These are phyloP conservation scores for Trichocomaceae sp. DNA, from an alignment of 2,329 filamentous ascomycete species.

Conservation along the genomic window DNA sequence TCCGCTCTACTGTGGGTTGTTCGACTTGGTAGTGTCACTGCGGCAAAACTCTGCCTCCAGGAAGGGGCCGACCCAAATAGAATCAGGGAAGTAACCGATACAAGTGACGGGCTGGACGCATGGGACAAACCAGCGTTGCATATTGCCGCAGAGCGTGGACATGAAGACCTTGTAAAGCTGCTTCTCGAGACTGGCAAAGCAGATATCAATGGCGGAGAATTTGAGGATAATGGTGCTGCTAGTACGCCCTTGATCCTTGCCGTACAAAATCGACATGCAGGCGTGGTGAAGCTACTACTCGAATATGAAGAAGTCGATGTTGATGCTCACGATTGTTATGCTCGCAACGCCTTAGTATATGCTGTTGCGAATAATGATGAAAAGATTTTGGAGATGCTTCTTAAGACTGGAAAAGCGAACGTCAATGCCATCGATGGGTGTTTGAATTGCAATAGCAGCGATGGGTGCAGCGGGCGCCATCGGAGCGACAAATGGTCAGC, in stretches of 20 bases:
- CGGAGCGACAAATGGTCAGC: no score
- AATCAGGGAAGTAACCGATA: not conserved
- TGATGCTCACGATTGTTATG: slow-evolving; percentile 6
- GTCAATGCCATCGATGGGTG: not conserved
- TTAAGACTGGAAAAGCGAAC: not conserved
- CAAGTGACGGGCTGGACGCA: no score
- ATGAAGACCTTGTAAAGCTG: not conserved
- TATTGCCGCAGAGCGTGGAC: not conserved
- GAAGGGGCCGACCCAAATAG: not conserved
- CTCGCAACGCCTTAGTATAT: slow-evolving; percentile 12
- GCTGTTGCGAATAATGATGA: slow-evolving; percentile 14
- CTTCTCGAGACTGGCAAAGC: slow-evolving; percentile 1
- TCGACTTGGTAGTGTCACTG: not conserved
- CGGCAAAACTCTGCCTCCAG: not conserved
- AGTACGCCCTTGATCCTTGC: slow-evolving; percentile 21
- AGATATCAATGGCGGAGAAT: not conserved
- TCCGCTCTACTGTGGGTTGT: not conserved
- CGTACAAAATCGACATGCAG: slow-evolving; percentile 33
- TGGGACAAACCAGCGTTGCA: not conserved
- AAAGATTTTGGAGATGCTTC: slow-evolving; percentile 4
- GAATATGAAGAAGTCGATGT: not conserved
- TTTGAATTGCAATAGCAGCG: no score
- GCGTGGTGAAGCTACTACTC: slow-evolving; percentile 1
- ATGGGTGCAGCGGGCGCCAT: no score
- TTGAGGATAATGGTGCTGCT: not conserved